Evolutionary conservation across 2,329 filamentous ascomycete genomes (phyloP).

Genomic region (Penicillium janthinellum): DNA sequence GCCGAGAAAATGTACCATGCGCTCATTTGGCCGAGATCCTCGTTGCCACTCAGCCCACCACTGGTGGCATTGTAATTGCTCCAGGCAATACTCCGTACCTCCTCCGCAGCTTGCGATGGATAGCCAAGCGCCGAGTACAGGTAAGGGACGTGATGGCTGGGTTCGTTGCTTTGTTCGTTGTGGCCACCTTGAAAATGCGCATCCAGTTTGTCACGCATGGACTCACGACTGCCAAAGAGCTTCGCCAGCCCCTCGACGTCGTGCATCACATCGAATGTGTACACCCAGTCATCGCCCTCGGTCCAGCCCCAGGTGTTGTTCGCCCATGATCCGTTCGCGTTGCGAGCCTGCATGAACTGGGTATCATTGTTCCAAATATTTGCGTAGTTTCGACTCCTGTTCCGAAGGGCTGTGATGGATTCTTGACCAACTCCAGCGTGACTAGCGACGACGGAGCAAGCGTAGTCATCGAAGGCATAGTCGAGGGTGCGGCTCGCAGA

Average conservation of each 20-base stretch:
- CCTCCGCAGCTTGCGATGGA: conserved; percentile 42
- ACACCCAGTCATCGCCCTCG: conserved; percentile 55
- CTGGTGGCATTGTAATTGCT: conserved; percentile 51
- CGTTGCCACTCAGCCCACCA: conserved; percentile 51
- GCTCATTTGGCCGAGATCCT: conserved; percentile 55
- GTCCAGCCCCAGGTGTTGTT: conserved; percentile 51
- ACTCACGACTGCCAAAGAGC: conserved; percentile 42
- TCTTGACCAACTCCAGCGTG: conserved; percentile 39
- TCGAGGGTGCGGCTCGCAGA: conserved; percentile 51
- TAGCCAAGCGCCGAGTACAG: conserved; percentile 49
- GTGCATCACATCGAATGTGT: conserved; percentile 54
- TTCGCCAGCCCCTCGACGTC: conserved; percentile 46
- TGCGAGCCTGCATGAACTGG: conserved; percentile 52
- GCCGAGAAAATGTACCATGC: conserved; percentile 54
- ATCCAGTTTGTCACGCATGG: conserved; percentile 48
- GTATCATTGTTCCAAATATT: conserved; percentile 49
- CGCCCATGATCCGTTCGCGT: conserved; percentile 51
- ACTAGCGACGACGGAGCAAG: conserved; percentile 46
- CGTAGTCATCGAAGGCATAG: conserved; percentile 52
- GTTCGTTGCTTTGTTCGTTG: conserved; percentile 54
- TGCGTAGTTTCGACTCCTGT: conserved; percentile 46
- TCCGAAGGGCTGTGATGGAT: conserved; percentile 35
- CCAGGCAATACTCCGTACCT: conserved; percentile 43
- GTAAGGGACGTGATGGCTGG: conserved; percentile 53
- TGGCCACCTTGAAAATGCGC: conserved; percentile 50